Base-by-base conservation (phyloP, 768 basidiomycete genomes). In the Suillus subalutaceus region DNA sequence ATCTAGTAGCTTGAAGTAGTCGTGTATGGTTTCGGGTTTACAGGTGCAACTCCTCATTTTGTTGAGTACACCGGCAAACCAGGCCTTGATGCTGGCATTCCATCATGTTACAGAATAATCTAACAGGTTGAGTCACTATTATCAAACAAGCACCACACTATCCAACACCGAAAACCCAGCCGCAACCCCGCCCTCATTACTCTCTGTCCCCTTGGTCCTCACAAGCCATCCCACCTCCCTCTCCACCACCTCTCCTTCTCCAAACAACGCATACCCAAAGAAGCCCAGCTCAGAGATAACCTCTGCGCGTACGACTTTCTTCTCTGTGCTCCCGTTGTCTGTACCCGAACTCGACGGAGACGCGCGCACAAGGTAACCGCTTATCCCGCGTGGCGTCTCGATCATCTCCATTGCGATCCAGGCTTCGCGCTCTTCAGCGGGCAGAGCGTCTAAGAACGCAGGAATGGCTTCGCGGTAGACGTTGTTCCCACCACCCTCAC, bases 381-480 rank as follows among this genome's bases (percentile, higher is more conserved):
- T 82, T 16, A 87, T 71, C 3, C 86, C 85, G 37, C 81, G 74
- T 0, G 96, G 96, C 1, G 95, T 90, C 23, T 82, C 79, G 68
- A 99, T 99, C 70, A 99, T 80, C 67, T 91, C 90, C 97, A 99
- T 98, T 40, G 96, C 92, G 63, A 98, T 95, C 93, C 97, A 99
- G 2, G 92, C 95, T 68, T 87, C 84, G 9, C 90, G 85, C 72
- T 93, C 92, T 63, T 80, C 73, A 2, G 71, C 75, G 0, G 85
- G 84, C 3, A 98, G 80, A 7, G 72, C 72, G 16, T 89, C 86
- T 3, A 99, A 80, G 77, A 94, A 95, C 0, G 80, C 68, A 0
- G 92, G 93, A 59, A 98, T 97, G 58, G 89, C 88, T 3, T 80
- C 81, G 66, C 92, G 91, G 79, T 98, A 99, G 32, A 99, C 85